Evolutionary conservation across 257 asterid genomes (phyloP), one percentile per base, ranked within the genome.

Genomic region (Apocynum venetum): DNA sequence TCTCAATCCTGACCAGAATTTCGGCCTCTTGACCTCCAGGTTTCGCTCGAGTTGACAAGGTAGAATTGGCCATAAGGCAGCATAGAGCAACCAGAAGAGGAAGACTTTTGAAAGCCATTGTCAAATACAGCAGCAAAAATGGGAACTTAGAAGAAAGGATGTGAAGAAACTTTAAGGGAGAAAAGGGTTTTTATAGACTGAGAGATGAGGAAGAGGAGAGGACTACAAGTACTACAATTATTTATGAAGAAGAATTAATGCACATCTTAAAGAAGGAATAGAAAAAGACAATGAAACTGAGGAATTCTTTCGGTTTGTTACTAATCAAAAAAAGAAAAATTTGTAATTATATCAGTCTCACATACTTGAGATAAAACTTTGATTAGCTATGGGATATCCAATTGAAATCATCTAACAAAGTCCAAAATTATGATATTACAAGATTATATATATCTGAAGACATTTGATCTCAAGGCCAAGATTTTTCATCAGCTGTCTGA

Each of bases 31-130:
- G 47, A 17, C 6, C 31, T 65, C 31, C 73, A 8, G 73, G 73
- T 15, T 68, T 25, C 9, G 6, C 65, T 51, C 47, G 31, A 38
- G 61, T 59, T 66, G 71, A 44, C 7, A 35, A 51, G 63, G 44
- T 1, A 1, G 31, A 72, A 31, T 72, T 72, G 4, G 47, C 31
- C 76, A 72, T 72, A 59, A 75, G 43, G 46, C 57, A 75, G 41
- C 3, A n/a, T 15, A 75, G 38, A 17, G 10, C 56, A 75, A 61
- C 36, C n/a, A 75, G 19, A 8, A 75, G 2, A 8, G 9, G 63
- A 38, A 17, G 57, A n/a, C 36, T 35, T 10, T 78, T 82, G 57
- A 78, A 13, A 82, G 71, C 64, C 85, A 82, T 43, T 63, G 8
- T 38, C 20, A 36, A 59, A 59, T 20, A 13, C 38, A n/a, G 38